Evolutionary conservation across 768 basidiomycete genomes (phyloP), one percentile per base, ranked within the genome.

Genomic region (Panaeolus cyanescens): DNA sequence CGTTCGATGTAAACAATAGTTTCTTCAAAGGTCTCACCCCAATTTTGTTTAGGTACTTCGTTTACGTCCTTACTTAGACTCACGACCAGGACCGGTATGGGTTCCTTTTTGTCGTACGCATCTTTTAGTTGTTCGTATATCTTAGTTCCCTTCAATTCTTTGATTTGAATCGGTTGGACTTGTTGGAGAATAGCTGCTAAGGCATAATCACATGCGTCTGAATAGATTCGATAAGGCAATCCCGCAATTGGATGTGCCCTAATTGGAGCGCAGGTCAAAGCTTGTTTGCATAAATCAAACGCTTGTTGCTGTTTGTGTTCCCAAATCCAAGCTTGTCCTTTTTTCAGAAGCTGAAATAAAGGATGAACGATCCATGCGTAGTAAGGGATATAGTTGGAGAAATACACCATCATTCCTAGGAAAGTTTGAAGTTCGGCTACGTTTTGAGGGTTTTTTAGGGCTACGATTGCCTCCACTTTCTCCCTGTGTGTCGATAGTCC

Each of bases 371-470:
- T 72, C 59, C 65, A 70, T 0, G 78, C 64, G 60, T 77, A 79
- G 53, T 63, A 74, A 3, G 74, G 75, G 15, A 79, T 72, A 62
- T 73, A 80, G 0, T 65, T 32, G 0, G 76, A 65, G 60, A 79
- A 79, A 55, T 79, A 79, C 0, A 77, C 74, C n/a, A n/a, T n/a
- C n/a, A n/a, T n/a, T 1, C 78, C 77, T 1, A 78, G 60, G 61
- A 75, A 78, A 7, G 60, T 68, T 55, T 75, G 75, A 6, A 78
- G 55, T 13, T 74, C 70, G 10, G 58, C 17, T 0, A 70, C 62
- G n/a, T 70, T 71, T 0, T 19, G 20, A 0, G 76, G 77, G 64
- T 67, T 56, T 1, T 68, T 62, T 0, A 78, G 60, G 2, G 72
- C 62, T 0, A 71, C 2, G 19, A 79, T 78, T 0, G 75, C 75